Evolutionary conservation across 805 yeast species (phyloP).

Genomic region (Alloascoidea africana): DNA sequence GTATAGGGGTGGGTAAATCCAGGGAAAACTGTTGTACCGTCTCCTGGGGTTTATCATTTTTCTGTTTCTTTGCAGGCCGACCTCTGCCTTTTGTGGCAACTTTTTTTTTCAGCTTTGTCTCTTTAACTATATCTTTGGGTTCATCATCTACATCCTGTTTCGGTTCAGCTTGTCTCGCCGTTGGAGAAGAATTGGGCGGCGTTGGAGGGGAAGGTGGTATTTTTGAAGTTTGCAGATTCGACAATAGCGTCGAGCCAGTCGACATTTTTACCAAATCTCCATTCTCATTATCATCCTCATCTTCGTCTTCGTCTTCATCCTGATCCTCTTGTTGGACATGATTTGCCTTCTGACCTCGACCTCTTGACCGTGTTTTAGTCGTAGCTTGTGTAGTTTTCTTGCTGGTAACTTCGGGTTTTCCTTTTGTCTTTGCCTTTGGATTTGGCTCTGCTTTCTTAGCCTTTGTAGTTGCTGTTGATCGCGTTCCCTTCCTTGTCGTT

Average conservation of each 20-base stretch:
- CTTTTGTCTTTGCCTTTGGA: slow-evolving; percentile 1
- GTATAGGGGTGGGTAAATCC: background rate
- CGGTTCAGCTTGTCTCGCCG: too few species aligned
- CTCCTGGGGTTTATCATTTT: too few species aligned
- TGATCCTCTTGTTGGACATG: background rate
- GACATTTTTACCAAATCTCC: background rate
- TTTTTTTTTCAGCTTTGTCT: too few species aligned
- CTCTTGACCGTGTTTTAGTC: slow-evolving; percentile 3
- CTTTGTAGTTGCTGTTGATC: background rate
- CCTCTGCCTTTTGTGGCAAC: too few species aligned
- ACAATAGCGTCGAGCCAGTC: background rate
- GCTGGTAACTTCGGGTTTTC: background rate
- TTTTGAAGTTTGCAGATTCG: background rate
- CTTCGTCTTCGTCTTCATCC: background rate
- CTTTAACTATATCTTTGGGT: too few species aligned
- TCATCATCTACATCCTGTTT: too few species aligned
- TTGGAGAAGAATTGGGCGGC: background rate
- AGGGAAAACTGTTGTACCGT: background rate
- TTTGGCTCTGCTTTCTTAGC: slow-evolving; percentile 2
- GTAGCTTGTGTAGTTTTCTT: slow-evolving; percentile 1
- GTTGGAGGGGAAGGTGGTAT: slow-evolving; percentile 1
- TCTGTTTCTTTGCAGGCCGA: too few species aligned
- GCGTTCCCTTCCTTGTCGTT: too few species aligned
- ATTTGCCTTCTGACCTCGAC: slow-evolving; percentile 3
- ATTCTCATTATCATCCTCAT: slow-evolving; percentile 3